Conservation (phyloP, 768 basidiomycete species). For the Psilocybe cyanescens region DNA sequence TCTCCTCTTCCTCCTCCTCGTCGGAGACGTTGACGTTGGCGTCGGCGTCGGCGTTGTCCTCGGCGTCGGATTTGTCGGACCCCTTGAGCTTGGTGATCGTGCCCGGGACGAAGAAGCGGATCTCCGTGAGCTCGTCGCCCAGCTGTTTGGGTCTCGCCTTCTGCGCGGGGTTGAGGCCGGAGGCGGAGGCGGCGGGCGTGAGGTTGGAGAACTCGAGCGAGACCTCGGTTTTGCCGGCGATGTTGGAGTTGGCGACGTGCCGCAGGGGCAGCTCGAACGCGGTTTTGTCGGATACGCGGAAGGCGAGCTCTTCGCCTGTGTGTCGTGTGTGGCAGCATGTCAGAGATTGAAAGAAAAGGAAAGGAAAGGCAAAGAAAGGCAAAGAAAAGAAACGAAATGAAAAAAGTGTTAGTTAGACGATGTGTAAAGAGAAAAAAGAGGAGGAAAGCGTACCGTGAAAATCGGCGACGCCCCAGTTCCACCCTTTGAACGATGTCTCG, state of each 20-base stretch:
- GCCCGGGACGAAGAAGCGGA: constrained; percentile 95
- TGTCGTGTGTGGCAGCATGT: too few relatives aligned
- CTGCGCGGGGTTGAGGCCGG: constrained; percentile 30
- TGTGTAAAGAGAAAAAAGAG: too few relatives aligned
- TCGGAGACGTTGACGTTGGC: too few relatives aligned
- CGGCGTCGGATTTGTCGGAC: constrained; percentile 77
- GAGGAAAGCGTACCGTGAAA: constrained; percentile 73
- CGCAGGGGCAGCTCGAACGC: constrained; percentile 89
- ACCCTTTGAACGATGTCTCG: constrained; percentile 91
- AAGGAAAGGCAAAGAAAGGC: neutral
- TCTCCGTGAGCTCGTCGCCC: constrained; percentile 92
- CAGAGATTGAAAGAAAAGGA: too few relatives aligned
- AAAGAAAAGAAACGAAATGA: neutral
- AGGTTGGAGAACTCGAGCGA: constrained; percentile 87
- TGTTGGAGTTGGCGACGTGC: constrained; percentile 94
- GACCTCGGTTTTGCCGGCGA: constrained; percentile 97
- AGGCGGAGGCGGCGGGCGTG: constrained; percentile 34
- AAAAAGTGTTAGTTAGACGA: too few relatives aligned
- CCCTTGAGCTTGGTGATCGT: constrained; percentile 59
- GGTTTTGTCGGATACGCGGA: constrained; percentile 85
- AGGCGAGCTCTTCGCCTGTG: constrained; percentile 88
- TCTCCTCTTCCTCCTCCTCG: constrained; percentile 53
- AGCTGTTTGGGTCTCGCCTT: constrained; percentile 33
- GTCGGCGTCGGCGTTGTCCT: constrained; percentile 48
- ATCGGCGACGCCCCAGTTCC: constrained; percentile 98